Percentiles rank a stretch among this genome's conserved stretches.
phyloP scores from a whole-genome alignment of 345 rosid species.

The Stellera chamaejasme region DNA sequence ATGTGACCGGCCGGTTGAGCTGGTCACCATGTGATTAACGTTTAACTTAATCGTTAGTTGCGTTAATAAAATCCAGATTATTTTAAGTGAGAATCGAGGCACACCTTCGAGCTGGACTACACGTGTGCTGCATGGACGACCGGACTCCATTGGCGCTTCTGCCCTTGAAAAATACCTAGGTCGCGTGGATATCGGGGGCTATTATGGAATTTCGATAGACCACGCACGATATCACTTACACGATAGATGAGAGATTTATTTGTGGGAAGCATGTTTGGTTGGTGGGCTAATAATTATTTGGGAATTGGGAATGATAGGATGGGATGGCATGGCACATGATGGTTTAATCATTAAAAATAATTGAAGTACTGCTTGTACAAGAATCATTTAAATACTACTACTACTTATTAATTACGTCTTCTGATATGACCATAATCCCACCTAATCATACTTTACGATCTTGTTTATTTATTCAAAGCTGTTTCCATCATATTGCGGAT shows the following conservation, averaged over 20 bases:
- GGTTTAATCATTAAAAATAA: slow-evolving; percentile 26
- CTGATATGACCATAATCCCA: slow-evolving; percentile 5
- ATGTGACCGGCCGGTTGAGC: slow-evolving; percentile 53
- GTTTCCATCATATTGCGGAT: slow-evolving; percentile 12
- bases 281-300: slow-evolving; percentile 9
- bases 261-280: slow-evolving; percentile 29
- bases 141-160: background rate
- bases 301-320: slow-evolving; percentile 10
- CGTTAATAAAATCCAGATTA: background rate
- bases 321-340: slow-evolving; percentile 13
- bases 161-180: background rate
- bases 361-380: background rate
- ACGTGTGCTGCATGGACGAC: slow-evolving; percentile 20
- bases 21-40: slow-evolving; percentile 52
- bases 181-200: slow-evolving; percentile 6
- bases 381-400: slow-evolving; percentile 7
- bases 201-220: slow-evolving; percentile 1
- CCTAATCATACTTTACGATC: slow-evolving; percentile 21
- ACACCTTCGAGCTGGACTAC: slow-evolving; percentile 22
- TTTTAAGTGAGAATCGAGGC: slow-evolving; percentile 18
- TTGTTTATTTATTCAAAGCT: slow-evolving; percentile 17
- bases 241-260: slow-evolving; percentile 7
- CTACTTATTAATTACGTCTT: background rate
- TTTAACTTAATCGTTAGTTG: slow-evolving; percentile 20
- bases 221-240: background rate